Percentiles rank a stretch among this genome's conserved stretches.
These are phyloP conservation scores for Pseudomonodictys pantanalensis DNA, from an alignment of 495 filamentous ascomycete species.

Conservation along the genomic window DNA sequence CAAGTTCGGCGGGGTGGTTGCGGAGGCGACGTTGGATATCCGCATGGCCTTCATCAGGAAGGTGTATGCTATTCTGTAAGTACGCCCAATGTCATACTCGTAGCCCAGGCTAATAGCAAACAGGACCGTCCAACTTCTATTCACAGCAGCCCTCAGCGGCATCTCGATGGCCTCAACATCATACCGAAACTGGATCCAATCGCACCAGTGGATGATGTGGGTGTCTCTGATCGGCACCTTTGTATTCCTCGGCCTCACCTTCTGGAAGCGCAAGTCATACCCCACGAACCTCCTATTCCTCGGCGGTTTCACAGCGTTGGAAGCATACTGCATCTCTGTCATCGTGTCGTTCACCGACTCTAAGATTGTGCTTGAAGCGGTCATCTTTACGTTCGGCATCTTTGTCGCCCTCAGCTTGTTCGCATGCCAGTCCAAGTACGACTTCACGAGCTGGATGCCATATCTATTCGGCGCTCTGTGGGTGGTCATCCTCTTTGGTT, in stretches of 20 bases:
- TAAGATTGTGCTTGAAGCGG: slow-evolving; percentile 80
- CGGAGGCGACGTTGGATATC: slow-evolving; percentile 91
- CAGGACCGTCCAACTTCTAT: slow-evolving; percentile 82
- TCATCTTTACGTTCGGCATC: slow-evolving; percentile 85
- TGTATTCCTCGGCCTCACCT: slow-evolving; percentile 80
- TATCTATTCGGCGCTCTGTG: slow-evolving; percentile 90
- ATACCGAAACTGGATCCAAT: slow-evolving; percentile 88
- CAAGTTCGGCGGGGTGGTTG: slow-evolving; percentile 91
- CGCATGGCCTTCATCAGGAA: slow-evolving; percentile 98
- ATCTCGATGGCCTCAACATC: slow-evolving; percentile 75
- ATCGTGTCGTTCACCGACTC: slow-evolving; percentile 83
- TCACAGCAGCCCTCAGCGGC: slow-evolving; percentile 75
- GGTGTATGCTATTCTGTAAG: slow-evolving; percentile 78
- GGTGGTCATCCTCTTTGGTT: slow-evolving; percentile 87
- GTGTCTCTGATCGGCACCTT: slow-evolving; percentile 76
- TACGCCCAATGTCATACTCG: not conserved
- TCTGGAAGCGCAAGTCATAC: slow-evolving; percentile 97
- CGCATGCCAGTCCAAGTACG: slow-evolving; percentile 96
- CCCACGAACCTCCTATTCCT: slow-evolving; percentile 93
- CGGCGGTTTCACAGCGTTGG: slow-evolving; percentile 81
- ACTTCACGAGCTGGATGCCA: slow-evolving; percentile 95
- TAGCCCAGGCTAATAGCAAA: slow-evolving; percentile 17
- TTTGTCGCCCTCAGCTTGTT: slow-evolving; percentile 92
- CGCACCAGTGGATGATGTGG: slow-evolving; percentile 79
- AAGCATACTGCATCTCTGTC: slow-evolving; percentile 91